Base-by-base conservation (phyloP, 2,329 filamentous ascomycete species). In the Botrytis paeoniae region DNA sequence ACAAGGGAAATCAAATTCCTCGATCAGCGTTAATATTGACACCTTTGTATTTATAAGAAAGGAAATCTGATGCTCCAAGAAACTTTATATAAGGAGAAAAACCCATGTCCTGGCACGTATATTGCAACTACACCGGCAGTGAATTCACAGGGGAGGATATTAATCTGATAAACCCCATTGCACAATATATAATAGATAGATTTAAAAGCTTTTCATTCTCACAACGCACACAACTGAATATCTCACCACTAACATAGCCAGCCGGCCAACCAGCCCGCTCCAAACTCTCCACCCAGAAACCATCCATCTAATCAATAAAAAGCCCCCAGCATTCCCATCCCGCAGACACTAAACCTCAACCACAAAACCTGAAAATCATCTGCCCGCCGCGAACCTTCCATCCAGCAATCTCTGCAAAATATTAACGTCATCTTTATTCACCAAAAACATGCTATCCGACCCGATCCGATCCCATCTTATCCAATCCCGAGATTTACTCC, bases 131-230 rank as follows among this genome's bases (percentile, higher is more conserved):
- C 48, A 51, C 22, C 10, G 48, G 5, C 22, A 51, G 10, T 25
- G 22, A 51, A 51, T 14, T 0, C 0, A n/a, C 1, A 4, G 0
- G 0, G 22, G 6, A 14, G 48, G n/a, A n/a, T 0, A 51, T 51
- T 51, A 4, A n/a, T 3, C 48, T n/a, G 10, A 51, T 12, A 9
- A 25, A n/a, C 22, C 10, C 0, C 48, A 14, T 14, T 51, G 25
- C 25, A n/a, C 4, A 51, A 0, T 3, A 51, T 14, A 5, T 0
- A n/a, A 12, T 12, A 5, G 10, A 51, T 1, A 4, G n/a, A 6
- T 6, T 0, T 4, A 5, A n/a, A 14, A 14, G 9, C 10, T 25
- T 25, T 51, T 6, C 9, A 14, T 12, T 51, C 14, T 3, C 48
- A 14, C n/a, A 14, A n/a, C 1, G 2, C 10, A 51, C n/a, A 14